Evolutionary conservation across 768 basidiomycete genomes (phyloP).

Genomic region (Pluteus cervinus): DNA sequence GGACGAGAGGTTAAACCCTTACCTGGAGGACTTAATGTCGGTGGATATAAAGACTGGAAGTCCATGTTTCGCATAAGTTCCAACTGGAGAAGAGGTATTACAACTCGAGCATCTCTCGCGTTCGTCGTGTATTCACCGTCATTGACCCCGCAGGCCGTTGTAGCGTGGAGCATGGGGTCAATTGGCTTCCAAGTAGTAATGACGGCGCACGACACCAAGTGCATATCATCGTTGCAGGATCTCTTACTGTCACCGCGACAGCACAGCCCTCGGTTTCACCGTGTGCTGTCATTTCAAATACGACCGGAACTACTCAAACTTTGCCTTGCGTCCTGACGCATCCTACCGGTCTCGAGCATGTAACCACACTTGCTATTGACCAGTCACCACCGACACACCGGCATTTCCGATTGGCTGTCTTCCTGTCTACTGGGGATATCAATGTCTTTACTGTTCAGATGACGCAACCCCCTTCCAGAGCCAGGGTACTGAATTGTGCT

Average conservation of each 20-base stretch:
- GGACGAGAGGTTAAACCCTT: constrained; percentile 54
- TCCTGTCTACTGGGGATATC: constrained; percentile 68
- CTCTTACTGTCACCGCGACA: constrained; percentile 53
- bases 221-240: constrained; percentile 55
- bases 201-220: constrained; percentile 13
- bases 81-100: constrained; percentile 74
- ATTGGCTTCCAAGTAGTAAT: too few species aligned
- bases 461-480: too few species aligned
- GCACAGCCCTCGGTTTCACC: constrained; percentile 30
- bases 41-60: constrained; percentile 62
- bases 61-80: constrained; percentile 83
- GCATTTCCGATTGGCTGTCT: constrained; percentile 45
- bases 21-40: constrained; percentile 41
- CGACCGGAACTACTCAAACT: constrained; percentile 26
- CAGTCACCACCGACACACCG: constrained; percentile 54
- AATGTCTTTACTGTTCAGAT: constrained; percentile 47
- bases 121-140: constrained; percentile 11
- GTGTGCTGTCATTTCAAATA: constrained; percentile 29
- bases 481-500: too few species aligned
- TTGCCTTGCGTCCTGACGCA: constrained; percentile 41
- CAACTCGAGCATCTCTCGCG: neutral
- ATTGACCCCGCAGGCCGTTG: constrained; percentile 52
- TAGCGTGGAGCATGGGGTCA: constrained; percentile 35
- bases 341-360: constrained; percentile 23
- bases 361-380: constrained; percentile 68